Evolutionary conservation across 2,329 filamentous ascomycete species (phyloP), one percentile per base, ranked within the genome.

Genomic region (Sclerotinia subarctica): DNA sequence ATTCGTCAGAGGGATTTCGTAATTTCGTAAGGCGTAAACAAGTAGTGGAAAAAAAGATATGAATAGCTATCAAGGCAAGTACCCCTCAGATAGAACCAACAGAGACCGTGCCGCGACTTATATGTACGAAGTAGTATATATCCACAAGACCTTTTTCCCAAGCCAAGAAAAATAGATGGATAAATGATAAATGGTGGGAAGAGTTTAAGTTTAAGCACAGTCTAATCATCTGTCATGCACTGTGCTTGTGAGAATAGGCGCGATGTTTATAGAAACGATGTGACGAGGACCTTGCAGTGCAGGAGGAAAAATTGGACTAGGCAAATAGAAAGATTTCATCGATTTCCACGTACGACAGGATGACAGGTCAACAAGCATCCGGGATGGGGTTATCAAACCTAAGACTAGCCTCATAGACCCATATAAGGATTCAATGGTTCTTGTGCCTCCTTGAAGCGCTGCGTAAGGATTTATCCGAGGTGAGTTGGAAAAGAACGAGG

Each of bases 191-290:
- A 56, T n/a, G 35, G 29, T 46, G 51, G 51, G 63, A 21, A 21
- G 35, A 21, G 49, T 19, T 58, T 54, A 57, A 57, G 63, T 65
- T 57, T 35, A 65, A 54, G 53, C 38, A 58, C 35, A 53, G 46
- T 42, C 46, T 53, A 53, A 19, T 64, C 60, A 63, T 29, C 49
- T 57, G 35, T n/a, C 24, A 65, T 65, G 51, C 32, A 56, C 26
- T 26, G 51, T 58, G 62, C 32, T 54, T 62, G 17, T 44, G 24
- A 47, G 35, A 52, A 67, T 67, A 67, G 24, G 66, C 66, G 66
- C 66, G 54, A 64, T 67, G 66, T 67, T 64, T 64, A 67, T 64
- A 54, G 29, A 49, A 59, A 35, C 19, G 64, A 52, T 62, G 64
- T 67, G 64, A 67, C 29, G 29, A 44, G 38, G 51, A 56, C 26